Conservation (phyloP, 805 yeast species). For the Kurtzmaniella cleridarum region DNA sequence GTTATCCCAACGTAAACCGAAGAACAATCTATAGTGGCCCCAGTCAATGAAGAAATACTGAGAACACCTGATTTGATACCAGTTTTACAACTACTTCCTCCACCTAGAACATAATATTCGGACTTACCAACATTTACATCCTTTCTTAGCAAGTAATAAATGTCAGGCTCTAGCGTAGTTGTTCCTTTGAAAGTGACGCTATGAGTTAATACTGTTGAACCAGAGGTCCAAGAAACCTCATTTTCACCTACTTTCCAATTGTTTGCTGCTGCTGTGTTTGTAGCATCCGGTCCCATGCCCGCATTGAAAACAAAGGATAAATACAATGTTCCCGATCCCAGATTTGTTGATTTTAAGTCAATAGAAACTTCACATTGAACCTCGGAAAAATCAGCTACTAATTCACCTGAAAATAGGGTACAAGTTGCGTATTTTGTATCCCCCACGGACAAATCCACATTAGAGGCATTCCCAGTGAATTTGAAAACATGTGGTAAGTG, state of each 20-base stretch:
- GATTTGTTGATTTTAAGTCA: not conserved
- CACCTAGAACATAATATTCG: constrained; percentile 8
- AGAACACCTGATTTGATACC: constrained; percentile 18
- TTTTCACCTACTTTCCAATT: constrained; percentile 8
- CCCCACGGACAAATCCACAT: constrained; percentile 8
- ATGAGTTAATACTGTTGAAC: constrained; percentile 9
- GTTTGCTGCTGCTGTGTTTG: constrained; percentile 7
- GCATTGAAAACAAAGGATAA: constrained; percentile 1
- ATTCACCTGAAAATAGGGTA: constrained; percentile 5
- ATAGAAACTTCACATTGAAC: not conserved
- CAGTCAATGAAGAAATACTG: constrained; percentile 11
- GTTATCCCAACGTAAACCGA: constrained; percentile 15
- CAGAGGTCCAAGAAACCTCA: constrained; percentile 13
- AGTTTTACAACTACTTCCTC: constrained; percentile 13
- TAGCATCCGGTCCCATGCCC: constrained; percentile 5
- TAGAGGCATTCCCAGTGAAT: constrained; percentile 10
- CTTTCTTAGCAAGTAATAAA: not conserved
- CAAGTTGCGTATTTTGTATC: constrained; percentile 8
- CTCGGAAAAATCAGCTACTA: constrained; percentile 3
- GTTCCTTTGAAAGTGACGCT: constrained; percentile 7
- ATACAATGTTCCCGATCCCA: not conserved
- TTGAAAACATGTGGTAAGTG: constrained; percentile 21
- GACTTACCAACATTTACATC: constrained; percentile 7
- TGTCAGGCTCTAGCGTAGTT: not conserved
- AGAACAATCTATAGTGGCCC: constrained; percentile 15